phyloP scores from a whole-genome alignment of 2,329 filamentous ascomycete species.

The Trichoderma gracile region DNA sequence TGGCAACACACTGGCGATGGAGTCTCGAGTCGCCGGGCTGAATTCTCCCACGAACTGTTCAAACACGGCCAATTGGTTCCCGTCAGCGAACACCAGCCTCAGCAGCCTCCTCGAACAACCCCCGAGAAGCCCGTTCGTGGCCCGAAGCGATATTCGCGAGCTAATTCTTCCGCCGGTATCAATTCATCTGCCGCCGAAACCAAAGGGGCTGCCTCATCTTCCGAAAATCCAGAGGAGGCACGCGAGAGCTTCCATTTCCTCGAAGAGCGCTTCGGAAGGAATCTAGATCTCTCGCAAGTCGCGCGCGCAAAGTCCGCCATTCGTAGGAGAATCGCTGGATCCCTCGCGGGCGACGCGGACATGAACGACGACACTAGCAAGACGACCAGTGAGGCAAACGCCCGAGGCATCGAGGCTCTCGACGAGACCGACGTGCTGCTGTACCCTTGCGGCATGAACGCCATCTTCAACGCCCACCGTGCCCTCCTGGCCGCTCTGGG shows the following conservation, averaged over 20 bases:
- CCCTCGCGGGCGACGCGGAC: constrained; percentile 71
- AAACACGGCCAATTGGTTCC: constrained; percentile 62
- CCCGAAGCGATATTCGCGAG: constrained; percentile 75
- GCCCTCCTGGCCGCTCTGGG: constrained; percentile 66
- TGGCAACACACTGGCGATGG: constrained; percentile 98
- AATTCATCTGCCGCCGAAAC: not conserved
- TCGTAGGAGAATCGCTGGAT: constrained; percentile 82
- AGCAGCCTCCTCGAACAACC: constrained; percentile 29
- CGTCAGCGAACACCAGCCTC: constrained; percentile 33
- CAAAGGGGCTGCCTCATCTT: constrained; percentile 27
- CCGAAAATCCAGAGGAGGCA: constrained; percentile 39
- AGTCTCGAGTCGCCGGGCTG: constrained; percentile 84
- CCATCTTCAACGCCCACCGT: constrained; percentile 87
- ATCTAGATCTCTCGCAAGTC: constrained; percentile 77
- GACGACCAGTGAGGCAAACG: constrained; percentile 42
- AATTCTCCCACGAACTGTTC: constrained; percentile 80
- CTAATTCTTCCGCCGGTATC: constrained; percentile 39
- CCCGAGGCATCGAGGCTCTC: constrained; percentile 63
- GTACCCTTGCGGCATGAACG: constrained; percentile 88
- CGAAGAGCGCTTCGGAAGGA: constrained; percentile 91
- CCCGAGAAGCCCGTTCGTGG: constrained; percentile 59
- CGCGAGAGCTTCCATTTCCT: constrained; percentile 78
- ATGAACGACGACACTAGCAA: constrained; percentile 29
- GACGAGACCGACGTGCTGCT: constrained; percentile 87
- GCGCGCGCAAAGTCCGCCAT: constrained; percentile 84